Conservation (phyloP, 805 yeast species). For the Starmerella bombi region DNA sequence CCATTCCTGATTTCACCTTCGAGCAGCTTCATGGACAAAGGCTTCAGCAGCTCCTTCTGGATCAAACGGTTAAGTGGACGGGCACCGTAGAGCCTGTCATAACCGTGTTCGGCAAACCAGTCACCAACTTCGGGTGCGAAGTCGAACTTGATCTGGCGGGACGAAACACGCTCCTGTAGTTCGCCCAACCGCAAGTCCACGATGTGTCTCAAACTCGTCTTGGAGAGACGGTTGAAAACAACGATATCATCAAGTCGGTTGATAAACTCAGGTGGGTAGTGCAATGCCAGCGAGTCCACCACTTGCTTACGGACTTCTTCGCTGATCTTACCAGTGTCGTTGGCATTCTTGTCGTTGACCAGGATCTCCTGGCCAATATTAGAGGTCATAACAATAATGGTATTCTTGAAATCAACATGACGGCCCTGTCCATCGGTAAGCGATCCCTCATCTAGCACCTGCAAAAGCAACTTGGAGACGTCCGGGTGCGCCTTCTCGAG, state of each 20-base stretch:
- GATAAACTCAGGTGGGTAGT: constrained; percentile 89
- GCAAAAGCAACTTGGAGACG: constrained; percentile 77
- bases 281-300: constrained; percentile 48
- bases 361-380: constrained; percentile 90
- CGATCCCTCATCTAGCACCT: constrained; percentile 89
- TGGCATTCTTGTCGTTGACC: constrained; percentile 40
- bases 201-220: constrained; percentile 57
- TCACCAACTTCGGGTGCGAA: constrained; percentile 53
- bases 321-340: constrained; percentile 45
- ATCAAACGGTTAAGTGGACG: constrained; percentile 86
- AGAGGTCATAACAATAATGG: constrained; percentile 92
- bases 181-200: constrained; percentile 77
- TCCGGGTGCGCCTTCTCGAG: constrained; percentile 96
- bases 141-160: constrained; percentile 55
- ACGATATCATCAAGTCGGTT: constrained; percentile 90
- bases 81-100: constrained; percentile 88
- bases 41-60: constrained; percentile 72
- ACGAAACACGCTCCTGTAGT: constrained; percentile 61
- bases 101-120: constrained; percentile 74
- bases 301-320: constrained; percentile 44
- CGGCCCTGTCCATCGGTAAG: constrained; percentile 93
- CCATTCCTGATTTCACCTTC: constrained; percentile 59
- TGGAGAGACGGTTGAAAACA: constrained; percentile 81
- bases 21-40: constrained; percentile 68
- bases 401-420: constrained; percentile 84